Conservation (phyloP, 1,139 yeast species). For the Candida anutae region DNA sequence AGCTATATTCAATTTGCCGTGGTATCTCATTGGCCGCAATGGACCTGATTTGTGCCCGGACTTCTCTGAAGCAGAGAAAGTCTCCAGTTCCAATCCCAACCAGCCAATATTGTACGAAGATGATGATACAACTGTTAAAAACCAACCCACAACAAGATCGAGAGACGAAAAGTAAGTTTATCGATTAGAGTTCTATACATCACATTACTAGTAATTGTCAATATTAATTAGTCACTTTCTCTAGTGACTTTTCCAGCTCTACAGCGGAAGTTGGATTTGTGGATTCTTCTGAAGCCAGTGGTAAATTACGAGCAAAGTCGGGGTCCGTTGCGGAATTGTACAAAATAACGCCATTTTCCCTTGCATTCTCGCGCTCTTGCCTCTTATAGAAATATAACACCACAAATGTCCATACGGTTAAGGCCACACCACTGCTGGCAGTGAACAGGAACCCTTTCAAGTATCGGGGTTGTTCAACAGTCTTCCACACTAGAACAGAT, state of each 20-base stretch:
- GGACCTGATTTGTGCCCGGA: constrained; percentile 18
- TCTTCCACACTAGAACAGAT: constrained; percentile 32
- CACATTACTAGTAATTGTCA: neutral
- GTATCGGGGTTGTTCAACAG: constrained; percentile 45
- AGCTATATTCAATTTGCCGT: constrained; percentile 18
- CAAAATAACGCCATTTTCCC: constrained; percentile 29
- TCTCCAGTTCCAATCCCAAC: too few species aligned
- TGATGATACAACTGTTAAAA: too few species aligned
- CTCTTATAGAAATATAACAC: constrained; percentile 52
- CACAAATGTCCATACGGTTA: constrained; percentile 45
- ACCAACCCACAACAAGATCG: too few species aligned
- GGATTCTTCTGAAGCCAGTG: neutral
- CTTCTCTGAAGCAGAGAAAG: constrained; percentile 10
- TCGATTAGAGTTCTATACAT: neutral
- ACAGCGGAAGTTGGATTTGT: too few species aligned
- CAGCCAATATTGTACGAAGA: too few species aligned
- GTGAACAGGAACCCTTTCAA: constrained; percentile 46
- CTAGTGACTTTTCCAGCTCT: neutral
- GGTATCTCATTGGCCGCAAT: constrained; percentile 17
- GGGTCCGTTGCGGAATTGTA: constrained; percentile 10
- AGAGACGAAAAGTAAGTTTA: too few species aligned
- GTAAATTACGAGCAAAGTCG: constrained; percentile 5
- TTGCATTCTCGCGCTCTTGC: constrained; percentile 45
- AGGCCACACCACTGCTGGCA: constrained; percentile 44
- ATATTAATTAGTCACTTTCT: constrained; percentile 1